Base-by-base conservation (phyloP, 2,329 filamentous ascomycete genomes). In the Calonectria honghensis region DNA sequence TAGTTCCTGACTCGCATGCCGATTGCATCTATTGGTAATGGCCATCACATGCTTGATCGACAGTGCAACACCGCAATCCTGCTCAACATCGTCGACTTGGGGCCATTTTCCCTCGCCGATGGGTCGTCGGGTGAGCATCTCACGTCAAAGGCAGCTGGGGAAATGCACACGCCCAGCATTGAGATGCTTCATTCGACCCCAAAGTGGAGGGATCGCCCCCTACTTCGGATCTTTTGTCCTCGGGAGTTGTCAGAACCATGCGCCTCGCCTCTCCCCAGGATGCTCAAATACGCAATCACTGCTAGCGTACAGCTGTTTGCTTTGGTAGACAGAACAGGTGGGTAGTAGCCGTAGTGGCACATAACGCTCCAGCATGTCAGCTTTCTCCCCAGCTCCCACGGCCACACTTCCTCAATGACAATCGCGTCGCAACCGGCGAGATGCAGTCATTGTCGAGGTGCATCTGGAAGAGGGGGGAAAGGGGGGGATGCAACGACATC, bases 321-420 rank as follows among this genome's bases (percentile, higher is more conserved):
- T 50, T 45, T 71, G 51, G 52, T 73, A 41, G 68, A 59, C 52
- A 50, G 67, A 66, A 75, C 59, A 68, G 70, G 69, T 73, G 72
- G 74, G 74, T 76, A 76, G 74, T 73, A 76, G 74, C 74, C 74
- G 74, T 72, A 71, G 72, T 69, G 64, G 52, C 67, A 72, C 65
- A 67, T 59, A 35, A 45, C 57, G 64, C 59, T 64, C 35, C 24
- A 63, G 67, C 41, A 63, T 73, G 70, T 73, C 65, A 73, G 66
- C 66, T 57, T 63, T 45, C 20, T 31, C 35, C 52, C 57, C 65
- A 57, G 50, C 65, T 61, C 50, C 61, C 54, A 69, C 59, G 54
- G 48, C 48, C 39, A 41, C 61, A 29, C 45, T 73, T 73, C 64
- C 59, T 27, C 63, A 41, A 73, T 70, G 61, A 67, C 61, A 35